Base-by-base conservation (phyloP, 2,329 filamentous ascomycete genomes). In the Ophiostoma sp. region DNA sequence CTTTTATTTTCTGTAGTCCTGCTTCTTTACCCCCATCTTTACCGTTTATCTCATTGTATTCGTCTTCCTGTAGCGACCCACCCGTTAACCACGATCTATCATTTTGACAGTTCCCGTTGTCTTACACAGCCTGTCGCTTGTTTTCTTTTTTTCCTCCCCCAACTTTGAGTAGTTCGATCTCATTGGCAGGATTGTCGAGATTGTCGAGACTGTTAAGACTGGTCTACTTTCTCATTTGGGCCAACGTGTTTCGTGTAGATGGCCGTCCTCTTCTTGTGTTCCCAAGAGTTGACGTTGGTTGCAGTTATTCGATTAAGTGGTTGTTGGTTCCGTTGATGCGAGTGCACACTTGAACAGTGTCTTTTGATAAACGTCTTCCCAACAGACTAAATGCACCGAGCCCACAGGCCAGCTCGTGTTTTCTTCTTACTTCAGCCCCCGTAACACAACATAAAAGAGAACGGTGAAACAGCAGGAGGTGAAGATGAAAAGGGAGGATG, bases 401-500 rank as follows among this genome's bases (percentile, higher is more conserved):
- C 63, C 25, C 33, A 7, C 52, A n/a, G 68, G 36, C 50, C 36
- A 61, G 55, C 57, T 73, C 66, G 64, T 42, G 28, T 64, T 36
- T 31, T 63, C 7, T 55, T 50, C 61, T 59, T 55, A 42, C 52
- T 59, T 69, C 71, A 59, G 63, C 71, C 70, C 70, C 61, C 71
- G 71, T 72, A 59, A 52, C 71, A 72, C 71, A 69, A 25, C 71
- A 72, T 70, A 39, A 11, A 42, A 42, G 11, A 57, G 7, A 66
- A 55, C 22, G 33, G 61, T 45, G 45, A 25, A 28, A 69, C 36
- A 52, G 42, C 17, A 59, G 31, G 12, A 31, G 5, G 12, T 0
- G 17, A 25, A 17, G 15, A 36, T 15, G 45, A 50, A 36, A 42
- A 52, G 12, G 28, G 7, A 19, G n/a, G 39, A 28, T 31, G 22